Conservation (phyloP, 208 protist genomes). For the Crithidia fasciculata region DNA sequence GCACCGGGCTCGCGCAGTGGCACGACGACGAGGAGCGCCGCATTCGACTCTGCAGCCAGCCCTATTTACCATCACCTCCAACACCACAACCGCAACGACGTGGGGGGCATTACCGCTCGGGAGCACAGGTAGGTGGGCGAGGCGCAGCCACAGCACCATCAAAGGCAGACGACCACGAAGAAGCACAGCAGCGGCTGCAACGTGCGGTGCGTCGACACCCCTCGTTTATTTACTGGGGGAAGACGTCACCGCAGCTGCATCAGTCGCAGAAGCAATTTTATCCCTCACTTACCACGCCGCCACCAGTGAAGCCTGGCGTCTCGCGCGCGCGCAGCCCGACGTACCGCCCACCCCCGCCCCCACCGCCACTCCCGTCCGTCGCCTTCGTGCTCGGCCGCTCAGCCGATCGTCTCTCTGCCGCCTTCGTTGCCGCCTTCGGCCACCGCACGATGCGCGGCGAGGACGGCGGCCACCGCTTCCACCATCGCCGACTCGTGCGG, state of each 20-base stretch:
- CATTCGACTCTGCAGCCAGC: conserved; percentile 26
- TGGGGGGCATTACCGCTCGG: too few relatives aligned
- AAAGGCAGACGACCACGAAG: background rate
- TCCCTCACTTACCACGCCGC: conserved; percentile 1
- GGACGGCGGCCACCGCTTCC: conserved; percentile 62
- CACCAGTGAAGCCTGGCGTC: background rate
- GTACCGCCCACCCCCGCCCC: conserved; percentile 20
- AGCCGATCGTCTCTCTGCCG: conserved; percentile 70
- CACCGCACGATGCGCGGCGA: conserved; percentile 73
- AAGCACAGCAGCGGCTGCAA: background rate
- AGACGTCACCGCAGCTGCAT: background rate
- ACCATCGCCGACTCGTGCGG: conserved; percentile 61
- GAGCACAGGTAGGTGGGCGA: too few relatives aligned
- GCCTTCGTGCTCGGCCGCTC: conserved; percentile 40
- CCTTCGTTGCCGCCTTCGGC: conserved; percentile 76
- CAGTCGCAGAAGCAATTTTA: background rate
- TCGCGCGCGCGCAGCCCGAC: conserved; percentile 4
- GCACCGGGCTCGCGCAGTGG: conserved; percentile 45
- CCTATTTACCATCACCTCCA: conserved; percentile 2
- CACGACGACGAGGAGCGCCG: conserved; percentile 26
- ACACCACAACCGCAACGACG: too few relatives aligned
- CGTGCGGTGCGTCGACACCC: conserved; percentile 29
- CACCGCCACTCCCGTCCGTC: conserved; percentile 16
- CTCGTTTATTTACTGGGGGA: conserved; percentile 24
- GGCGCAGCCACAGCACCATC: too few relatives aligned